Conservation (phyloP, 2,329 filamentous ascomycete species). For the Remersonia thermophila region DNA sequence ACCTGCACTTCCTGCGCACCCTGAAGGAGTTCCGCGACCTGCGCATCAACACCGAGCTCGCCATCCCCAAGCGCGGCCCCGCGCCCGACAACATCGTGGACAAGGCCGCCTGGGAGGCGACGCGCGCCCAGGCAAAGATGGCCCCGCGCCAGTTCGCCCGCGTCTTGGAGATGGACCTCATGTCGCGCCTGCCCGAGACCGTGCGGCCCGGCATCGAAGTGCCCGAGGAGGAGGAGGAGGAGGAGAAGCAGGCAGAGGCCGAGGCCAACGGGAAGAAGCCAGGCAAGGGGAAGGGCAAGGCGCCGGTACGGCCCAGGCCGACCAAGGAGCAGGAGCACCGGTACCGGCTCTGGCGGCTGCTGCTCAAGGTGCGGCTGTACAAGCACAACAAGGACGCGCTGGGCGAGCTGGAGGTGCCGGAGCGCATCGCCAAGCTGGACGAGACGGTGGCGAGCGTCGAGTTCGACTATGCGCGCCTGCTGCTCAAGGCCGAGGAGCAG, state of each 20-base stretch:
- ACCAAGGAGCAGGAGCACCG: constrained; percentile 46
- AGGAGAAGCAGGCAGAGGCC: too few relatives aligned
- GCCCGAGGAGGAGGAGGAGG: constrained; percentile 28
- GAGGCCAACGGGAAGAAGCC: too few relatives aligned
- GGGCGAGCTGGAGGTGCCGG: constrained; percentile 52
- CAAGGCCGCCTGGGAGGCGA: constrained; percentile 36
- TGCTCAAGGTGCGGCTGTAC: constrained; percentile 68
- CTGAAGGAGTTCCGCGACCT: constrained; percentile 46
- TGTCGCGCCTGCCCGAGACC: constrained; percentile 44
- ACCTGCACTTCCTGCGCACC: constrained; percentile 51
- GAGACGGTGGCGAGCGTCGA: constrained; percentile 56
- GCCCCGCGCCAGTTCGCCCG: constrained; percentile 63
- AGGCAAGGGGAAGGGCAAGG: constrained; percentile 7
- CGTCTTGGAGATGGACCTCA: constrained; percentile 63
- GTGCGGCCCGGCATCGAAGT: constrained; percentile 41
- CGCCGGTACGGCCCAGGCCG: constrained; percentile 30
- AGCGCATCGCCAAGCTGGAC: constrained; percentile 61
- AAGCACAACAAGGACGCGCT: constrained; percentile 61
- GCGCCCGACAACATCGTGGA: constrained; percentile 46
- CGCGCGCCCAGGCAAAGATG: constrained; percentile 57
- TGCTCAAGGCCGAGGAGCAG: constrained; percentile 35
- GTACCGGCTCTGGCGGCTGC: constrained; percentile 59
- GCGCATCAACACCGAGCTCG: constrained; percentile 38
- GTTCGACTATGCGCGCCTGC: constrained; percentile 57
- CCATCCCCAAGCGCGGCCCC: constrained; percentile 35